A percentile compares a stretch with the other conserved stretches of the same genome.
Evolutionary conservation across 768 basidiomycete species (phyloP).

Genomic region (Termitomyces sp.): DNA sequence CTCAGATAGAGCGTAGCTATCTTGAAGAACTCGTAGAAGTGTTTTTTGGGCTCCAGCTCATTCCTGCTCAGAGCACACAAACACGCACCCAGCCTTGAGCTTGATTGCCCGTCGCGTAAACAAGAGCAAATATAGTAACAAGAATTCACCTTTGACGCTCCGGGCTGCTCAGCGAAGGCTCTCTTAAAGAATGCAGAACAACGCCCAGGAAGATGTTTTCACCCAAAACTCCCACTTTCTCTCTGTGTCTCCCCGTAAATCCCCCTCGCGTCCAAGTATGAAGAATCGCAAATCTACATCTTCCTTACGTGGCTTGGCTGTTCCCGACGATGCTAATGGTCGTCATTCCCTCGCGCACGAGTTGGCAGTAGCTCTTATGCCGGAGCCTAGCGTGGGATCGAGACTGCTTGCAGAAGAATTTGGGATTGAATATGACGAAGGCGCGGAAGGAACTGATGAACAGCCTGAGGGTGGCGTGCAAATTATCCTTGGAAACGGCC

Average conservation of each 20-base stretch:
- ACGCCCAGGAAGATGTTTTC: slow-evolving; percentile 29
- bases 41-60: neutral
- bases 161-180: neutral
- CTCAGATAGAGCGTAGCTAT: neutral
- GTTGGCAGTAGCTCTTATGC: slow-evolving; percentile 83
- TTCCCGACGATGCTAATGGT: slow-evolving; percentile 44
- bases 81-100: neutral
- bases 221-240: slow-evolving; percentile 29
- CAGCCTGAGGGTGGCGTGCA: slow-evolving; percentile 28
- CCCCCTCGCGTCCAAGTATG: slow-evolving; percentile 32
- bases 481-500: slow-evolving; percentile 25
- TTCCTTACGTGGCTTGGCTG: slow-evolving; percentile 41
- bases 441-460: slow-evolving; percentile 77
- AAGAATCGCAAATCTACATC: slow-evolving; percentile 45
- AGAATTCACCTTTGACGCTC: neutral
- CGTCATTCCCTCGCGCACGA: slow-evolving; percentile 83
- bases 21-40: neutral
- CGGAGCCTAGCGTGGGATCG: slow-evolving; percentile 77
- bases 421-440: slow-evolving; percentile 86
- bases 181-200: slow-evolving; percentile 20
- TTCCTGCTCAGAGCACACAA: neutral
- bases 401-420: slow-evolving; percentile 84
- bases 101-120: slow-evolving; percentile 17
- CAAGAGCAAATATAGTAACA: slow-evolving; percentile 17
- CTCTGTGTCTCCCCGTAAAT: slow-evolving; percentile 31